Evolutionary conservation across 179 eudicot species (phyloP).

Genomic region (Silene noctiflora): DNA sequence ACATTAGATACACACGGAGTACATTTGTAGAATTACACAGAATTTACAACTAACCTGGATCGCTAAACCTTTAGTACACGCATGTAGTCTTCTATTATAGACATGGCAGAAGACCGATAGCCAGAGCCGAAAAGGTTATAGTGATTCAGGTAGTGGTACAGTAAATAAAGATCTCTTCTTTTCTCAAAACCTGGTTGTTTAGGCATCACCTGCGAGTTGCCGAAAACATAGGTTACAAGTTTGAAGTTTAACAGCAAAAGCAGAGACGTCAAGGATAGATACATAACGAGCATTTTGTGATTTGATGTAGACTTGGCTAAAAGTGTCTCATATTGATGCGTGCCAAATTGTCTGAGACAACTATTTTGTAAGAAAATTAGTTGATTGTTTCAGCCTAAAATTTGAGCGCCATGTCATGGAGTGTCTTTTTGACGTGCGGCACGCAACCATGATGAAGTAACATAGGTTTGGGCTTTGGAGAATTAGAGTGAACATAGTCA

Average conservation of each 20-base stretch:
- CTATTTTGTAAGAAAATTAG: background rate
- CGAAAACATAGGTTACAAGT: background rate
- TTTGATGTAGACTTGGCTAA: background rate
- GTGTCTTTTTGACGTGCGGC: background rate
- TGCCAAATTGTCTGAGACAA: background rate
- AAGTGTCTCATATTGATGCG: background rate
- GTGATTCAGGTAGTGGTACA: constrained; percentile 95
- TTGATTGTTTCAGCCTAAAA: background rate
- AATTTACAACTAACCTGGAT: constrained; percentile 15
- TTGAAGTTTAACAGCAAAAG: background rate
- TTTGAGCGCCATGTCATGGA: background rate
- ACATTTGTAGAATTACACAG: constrained; percentile 12
- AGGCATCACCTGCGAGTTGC: constrained; percentile 74
- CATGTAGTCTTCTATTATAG: constrained; percentile 79
- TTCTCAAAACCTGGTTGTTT: constrained; percentile 87
- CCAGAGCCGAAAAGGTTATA: constrained; percentile 94
- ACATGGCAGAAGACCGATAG: constrained; percentile 84
- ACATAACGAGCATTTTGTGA: background rate
- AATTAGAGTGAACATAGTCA: background rate
- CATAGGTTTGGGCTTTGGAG: background rate
- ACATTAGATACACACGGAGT: constrained; percentile 1
- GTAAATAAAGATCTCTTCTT: constrained; percentile 75
- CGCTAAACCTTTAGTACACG: constrained; percentile 56
- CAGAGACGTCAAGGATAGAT: background rate
- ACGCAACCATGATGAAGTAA: background rate